Conservation (phyloP, 768 basidiomycete species). For the Leccinum uliginosum region DNA sequence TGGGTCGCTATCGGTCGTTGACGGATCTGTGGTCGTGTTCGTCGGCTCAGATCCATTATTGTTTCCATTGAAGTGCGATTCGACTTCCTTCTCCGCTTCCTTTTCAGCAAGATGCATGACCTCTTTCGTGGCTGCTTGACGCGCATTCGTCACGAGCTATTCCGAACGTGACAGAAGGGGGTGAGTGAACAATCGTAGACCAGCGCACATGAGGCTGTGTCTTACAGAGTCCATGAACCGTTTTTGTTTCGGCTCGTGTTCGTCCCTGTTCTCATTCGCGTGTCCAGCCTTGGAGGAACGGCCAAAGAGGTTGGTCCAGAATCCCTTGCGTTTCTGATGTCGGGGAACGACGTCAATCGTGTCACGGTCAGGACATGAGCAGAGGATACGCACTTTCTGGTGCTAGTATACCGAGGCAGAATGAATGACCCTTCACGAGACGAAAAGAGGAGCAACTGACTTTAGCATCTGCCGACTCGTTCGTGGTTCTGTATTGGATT, state of each 20-base stretch:
- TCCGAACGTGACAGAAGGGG: not conserved
- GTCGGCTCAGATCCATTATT: not conserved
- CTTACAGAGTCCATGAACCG: conserved; percentile 12
- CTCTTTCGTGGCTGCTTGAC: conserved; percentile 6
- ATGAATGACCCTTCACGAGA: not conserved
- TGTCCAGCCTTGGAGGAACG: not conserved
- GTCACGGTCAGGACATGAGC: not conserved
- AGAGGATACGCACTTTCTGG: conserved; percentile 3
- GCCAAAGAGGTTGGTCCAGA: conserved; percentile 8
- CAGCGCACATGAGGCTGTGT: not conserved
- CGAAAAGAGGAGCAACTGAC: not conserved
- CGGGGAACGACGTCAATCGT: not conserved
- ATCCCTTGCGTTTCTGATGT: conserved; percentile 16
- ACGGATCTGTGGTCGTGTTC: not conserved
- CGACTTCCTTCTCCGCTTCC: conserved; percentile 8
- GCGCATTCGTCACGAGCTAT: not conserved
- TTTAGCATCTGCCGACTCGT: not conserved
- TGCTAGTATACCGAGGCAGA: not conserved
- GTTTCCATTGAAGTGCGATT: not conserved
- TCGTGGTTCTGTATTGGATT: not conserved
- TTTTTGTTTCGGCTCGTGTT: not conserved
- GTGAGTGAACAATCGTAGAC: no score
- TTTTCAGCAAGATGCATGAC: conserved; percentile 8
- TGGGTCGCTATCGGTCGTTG: not conserved
- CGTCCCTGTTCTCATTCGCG: not conserved